A percentile compares a stretch with the other conserved stretches of the same genome.
phyloP scores from a whole-genome alignment of 768 basidiomycete species.

The Collybia sordida region DNA sequence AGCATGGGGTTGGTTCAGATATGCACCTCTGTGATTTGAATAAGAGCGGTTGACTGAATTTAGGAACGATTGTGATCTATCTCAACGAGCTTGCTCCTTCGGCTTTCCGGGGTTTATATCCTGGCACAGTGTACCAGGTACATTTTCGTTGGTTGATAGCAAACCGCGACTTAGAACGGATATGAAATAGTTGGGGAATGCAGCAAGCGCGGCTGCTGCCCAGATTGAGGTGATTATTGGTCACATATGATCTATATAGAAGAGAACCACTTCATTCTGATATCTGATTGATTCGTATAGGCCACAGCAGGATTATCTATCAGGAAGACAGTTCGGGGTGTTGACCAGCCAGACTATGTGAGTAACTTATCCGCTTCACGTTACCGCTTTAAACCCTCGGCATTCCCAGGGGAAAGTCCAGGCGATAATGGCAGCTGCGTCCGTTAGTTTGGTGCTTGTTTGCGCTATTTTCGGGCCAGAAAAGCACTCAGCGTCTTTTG shows the following conservation, averaged over 20 bases:
- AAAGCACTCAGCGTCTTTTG: slow-evolving; percentile 12
- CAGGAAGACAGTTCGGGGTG: neutral
- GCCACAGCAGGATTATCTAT: neutral
- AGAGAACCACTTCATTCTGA: no score
- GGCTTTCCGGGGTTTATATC: slow-evolving; percentile 66
- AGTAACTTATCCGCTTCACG: neutral
- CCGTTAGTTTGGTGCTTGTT: slow-evolving; percentile 7
- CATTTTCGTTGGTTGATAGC: no score
- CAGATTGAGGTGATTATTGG: slow-evolving; percentile 10
- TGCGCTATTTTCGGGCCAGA: slow-evolving; percentile 13
- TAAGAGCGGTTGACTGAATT: neutral
- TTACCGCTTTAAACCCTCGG: neutral
- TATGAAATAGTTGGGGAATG: slow-evolving; percentile 42
- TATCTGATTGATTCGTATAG: neutral
- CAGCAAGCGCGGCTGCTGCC: slow-evolving; percentile 14
- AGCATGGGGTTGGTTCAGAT: slow-evolving; percentile 48
- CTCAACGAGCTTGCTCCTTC: slow-evolving; percentile 65
- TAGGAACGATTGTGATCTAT: slow-evolving; percentile 45
- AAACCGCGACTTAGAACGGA: no score
- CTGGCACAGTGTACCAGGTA: slow-evolving; percentile 59
- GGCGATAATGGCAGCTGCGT: slow-evolving; percentile 15
- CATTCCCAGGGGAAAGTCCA: slow-evolving; percentile 10
- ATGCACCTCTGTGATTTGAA: neutral
- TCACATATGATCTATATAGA: no score
- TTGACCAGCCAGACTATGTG: neutral